Conservation (phyloP, 2,329 filamentous ascomycete species). For the Plectosphaerella cucumerina region DNA sequence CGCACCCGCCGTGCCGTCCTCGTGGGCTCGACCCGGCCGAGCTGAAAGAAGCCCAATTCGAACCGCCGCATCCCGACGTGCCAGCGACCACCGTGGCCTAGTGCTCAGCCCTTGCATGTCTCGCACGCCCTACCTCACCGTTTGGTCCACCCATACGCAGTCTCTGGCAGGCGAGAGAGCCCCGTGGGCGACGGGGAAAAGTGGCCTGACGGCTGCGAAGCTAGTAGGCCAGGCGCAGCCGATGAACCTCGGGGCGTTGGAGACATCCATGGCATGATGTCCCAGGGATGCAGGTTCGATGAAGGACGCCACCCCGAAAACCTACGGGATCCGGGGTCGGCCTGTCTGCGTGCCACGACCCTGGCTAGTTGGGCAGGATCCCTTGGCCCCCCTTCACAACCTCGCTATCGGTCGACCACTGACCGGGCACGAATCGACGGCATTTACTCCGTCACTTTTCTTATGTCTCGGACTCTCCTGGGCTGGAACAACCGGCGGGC, state of each 20-base stretch:
- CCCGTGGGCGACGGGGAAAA: not conserved
- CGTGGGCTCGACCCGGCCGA: not conserved
- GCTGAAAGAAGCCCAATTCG: not conserved
- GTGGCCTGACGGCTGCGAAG: not conserved
- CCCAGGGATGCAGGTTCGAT: not conserved
- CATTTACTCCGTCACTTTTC: too few relatives aligned
- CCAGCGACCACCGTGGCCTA: not conserved
- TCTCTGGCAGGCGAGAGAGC: not conserved
- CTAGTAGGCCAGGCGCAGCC: not conserved
- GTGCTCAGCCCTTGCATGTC: too few relatives aligned
- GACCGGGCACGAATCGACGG: too few relatives aligned
- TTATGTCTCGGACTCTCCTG: too few relatives aligned
- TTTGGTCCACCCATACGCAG: not conserved
- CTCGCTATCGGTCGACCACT: too few relatives aligned
- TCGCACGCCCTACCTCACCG: too few relatives aligned
- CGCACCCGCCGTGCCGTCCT: not conserved
- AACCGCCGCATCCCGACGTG: not conserved
- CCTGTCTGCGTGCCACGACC: too few relatives aligned
- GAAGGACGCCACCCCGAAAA: not conserved
- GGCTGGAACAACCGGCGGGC: too few relatives aligned
- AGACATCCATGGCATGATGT: not conserved
- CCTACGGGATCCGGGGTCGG: not conserved
- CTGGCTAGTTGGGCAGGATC: too few relatives aligned
- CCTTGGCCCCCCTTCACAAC: too few relatives aligned
- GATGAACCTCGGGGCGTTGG: not conserved